Base-by-base conservation (phyloP, 169 alveolate species). In the Eimeria acervulina region DNA sequence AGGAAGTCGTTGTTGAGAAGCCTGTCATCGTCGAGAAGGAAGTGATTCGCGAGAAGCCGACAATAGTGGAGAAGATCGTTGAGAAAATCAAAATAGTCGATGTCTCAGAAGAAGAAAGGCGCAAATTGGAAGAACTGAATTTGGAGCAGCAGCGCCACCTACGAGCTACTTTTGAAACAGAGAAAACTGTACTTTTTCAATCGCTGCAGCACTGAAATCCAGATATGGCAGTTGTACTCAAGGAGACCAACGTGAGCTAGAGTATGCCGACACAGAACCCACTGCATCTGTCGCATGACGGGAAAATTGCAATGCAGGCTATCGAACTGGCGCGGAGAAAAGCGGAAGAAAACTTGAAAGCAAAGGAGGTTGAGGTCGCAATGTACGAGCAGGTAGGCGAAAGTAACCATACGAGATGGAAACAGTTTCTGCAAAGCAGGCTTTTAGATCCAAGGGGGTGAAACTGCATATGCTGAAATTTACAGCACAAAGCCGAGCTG, bases 401-500 rank as follows among this genome's bases (percentile, higher is more conserved):
- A 72, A 72, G 33, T 13, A 17, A 8, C 31, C 31, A 36, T 33
- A 36, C 36, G 51, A 36, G 19, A 19, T 17, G n/a, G 1, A 17
- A 21, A 19, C 31, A 19, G 42, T 51, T 12, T 28, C 92, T 51
- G 92, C 76, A 28, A 26, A 51, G 59, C 5, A 84, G 66, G 38
- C 42, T 40, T 28, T 42, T n/a, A 80, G 55, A 31, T 38, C 74
- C 51, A n/a, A 55, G 26, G 36, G 40, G 5, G 47, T 38, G 26
- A 19, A 84, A 2, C 7, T 33, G 36, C 61, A 33, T 44, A 2
- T 52, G 66, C 44, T 52, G 38, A 52, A 33, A 7, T 52, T 68
- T 66, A 63, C 72, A 98, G 93, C 96, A 96, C 94, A 97, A 97
- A 89, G 97, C 97, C 72, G 97, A 97, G 93, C 94, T 98, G 81